Conservation (phyloP, 176 grass and related monocot species). For the Triticum timopheevii region DNA sequence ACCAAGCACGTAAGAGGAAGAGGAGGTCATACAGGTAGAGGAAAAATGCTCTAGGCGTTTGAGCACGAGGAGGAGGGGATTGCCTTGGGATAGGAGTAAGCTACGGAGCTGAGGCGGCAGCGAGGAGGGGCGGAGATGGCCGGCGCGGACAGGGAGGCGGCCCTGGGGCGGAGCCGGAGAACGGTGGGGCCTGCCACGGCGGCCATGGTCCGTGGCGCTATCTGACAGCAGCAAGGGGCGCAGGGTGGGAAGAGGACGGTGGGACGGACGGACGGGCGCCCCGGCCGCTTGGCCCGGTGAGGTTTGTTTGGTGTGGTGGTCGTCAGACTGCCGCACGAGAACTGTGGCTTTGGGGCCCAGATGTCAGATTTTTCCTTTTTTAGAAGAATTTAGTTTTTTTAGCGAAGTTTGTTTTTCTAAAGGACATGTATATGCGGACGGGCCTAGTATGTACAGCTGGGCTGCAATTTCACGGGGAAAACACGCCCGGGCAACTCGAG, state of each 20-base stretch:
- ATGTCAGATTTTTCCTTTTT: not conserved
- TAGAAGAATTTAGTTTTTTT: no score
- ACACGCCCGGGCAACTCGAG: no score
- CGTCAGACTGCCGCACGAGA: not conserved
- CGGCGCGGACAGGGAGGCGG: conserved; percentile 3
- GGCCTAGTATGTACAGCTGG: no score
- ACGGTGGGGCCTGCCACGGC: conserved; percentile 34
- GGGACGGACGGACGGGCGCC: not conserved
- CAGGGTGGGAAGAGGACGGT: not conserved
- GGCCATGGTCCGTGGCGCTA: conserved; percentile 44
- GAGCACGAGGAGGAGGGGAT: conserved; percentile 13
- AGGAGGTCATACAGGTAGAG: not conserved
- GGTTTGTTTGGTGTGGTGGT: not conserved
- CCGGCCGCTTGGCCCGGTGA: conserved; percentile 15
- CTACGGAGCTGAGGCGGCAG: conserved; percentile 33
- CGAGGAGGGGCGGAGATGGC: conserved; percentile 4
- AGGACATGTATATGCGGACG: no score
- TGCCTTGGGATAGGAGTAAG: conserved; percentile 31
- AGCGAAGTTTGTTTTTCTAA: no score
- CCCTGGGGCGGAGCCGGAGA: conserved; percentile 30
- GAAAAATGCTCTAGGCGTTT: not conserved
- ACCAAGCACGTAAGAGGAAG: not conserved
- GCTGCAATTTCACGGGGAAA: no score
- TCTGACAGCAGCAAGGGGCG: conserved; percentile 22
- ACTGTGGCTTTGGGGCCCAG: not conserved